These are phyloP conservation scores for Capsicum rhomboideum DNA, from an alignment of 257 asterid species.

Conservation along the genomic window DNA sequence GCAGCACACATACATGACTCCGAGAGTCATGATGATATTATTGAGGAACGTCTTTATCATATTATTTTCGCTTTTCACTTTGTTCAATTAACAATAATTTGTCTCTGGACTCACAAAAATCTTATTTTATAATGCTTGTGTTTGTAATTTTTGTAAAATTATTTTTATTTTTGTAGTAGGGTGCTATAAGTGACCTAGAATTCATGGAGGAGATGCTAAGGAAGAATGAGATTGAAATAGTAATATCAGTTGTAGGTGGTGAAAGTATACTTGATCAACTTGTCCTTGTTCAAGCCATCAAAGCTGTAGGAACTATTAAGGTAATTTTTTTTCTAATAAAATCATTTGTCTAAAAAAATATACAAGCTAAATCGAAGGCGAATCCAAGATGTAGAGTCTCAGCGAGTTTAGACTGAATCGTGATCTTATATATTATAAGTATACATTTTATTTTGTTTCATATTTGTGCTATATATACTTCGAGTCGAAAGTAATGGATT, in stretches of 20 bases:
- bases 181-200: conserved; percentile 18
- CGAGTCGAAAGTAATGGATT: no score
- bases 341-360: no score
- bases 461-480: no score
- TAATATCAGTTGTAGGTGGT: conserved; percentile 31
- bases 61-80: neutral
- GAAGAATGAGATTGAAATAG: conserved; percentile 19
- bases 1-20: neutral
- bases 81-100: neutral
- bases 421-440: no score
- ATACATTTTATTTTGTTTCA: no score
- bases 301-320: conserved; percentile 24
- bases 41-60: neutral
- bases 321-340: neutral
- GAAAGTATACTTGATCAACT: conserved; percentile 19
- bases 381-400: neutral
- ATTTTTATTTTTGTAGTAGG: neutral
- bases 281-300: conserved; percentile 17
- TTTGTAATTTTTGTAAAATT: no score
- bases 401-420: neutral
- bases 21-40: neutral
- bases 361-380: no score
- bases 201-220: conserved; percentile 16
- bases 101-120: no score
- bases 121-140: no score